Conservation (phyloP, 2,329 filamentous ascomycete genomes). For the Exophiala dermatitidis region DNA sequence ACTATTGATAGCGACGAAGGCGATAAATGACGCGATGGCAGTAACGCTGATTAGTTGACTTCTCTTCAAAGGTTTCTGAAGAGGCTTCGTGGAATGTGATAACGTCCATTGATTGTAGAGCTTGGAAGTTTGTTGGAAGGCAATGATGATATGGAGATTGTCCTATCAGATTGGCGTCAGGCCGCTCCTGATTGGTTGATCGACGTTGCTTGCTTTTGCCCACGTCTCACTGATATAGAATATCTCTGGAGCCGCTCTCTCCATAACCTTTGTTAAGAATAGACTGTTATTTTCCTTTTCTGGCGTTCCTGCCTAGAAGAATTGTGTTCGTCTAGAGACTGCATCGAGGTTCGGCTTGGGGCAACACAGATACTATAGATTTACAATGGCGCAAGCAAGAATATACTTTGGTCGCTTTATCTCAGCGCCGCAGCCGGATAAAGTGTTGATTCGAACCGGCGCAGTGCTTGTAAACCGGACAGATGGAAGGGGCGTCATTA, state of each 20-base stretch:
- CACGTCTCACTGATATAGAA: constrained; percentile 17
- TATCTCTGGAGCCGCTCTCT: not conserved
- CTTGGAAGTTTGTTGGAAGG: not conserved
- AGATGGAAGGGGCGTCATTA: constrained; percentile 22
- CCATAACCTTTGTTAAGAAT: not conserved
- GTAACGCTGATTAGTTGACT: not conserved
- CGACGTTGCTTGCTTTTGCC: constrained; percentile 7
- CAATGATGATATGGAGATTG: constrained; percentile 5
- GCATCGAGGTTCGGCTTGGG: not conserved
- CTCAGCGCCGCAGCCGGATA: constrained; percentile 22
- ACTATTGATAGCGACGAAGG: constrained; percentile 27
- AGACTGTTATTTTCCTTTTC: not conserved
- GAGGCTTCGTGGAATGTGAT: not conserved
- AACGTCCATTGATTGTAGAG: not conserved
- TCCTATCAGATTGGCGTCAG: constrained; percentile 6
- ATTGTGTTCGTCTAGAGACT: not conserved
- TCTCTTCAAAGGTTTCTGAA: not conserved
- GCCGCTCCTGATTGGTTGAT: constrained; percentile 13
- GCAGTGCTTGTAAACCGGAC: constrained; percentile 23
- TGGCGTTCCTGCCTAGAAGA: not conserved
- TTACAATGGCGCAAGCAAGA: constrained; percentile 10
- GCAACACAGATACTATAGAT: constrained; percentile 1
- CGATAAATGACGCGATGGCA: constrained; percentile 1
- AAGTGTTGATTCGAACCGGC: constrained; percentile 22
- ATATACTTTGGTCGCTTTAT: constrained; percentile 27